Evolutionary conservation across 169 alveolate genomes (phyloP).

Genomic region (Pseudocohnilembus persalinus): DNA sequence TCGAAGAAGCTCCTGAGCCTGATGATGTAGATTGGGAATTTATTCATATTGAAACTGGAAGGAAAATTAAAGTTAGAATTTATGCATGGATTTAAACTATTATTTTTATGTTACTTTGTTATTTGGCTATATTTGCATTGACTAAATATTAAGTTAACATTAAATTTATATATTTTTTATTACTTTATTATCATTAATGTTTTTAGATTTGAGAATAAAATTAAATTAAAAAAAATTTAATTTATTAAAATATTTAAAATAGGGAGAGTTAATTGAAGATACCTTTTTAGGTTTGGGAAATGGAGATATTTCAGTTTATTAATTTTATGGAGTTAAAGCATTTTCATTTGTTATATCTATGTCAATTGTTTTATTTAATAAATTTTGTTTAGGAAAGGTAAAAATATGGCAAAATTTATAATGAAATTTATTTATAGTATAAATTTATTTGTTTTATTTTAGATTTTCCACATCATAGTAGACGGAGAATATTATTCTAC

Average conservation of each 20-base stretch:
- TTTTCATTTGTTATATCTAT: slow-evolving; percentile 24
- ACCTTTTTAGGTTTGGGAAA: slow-evolving; percentile 1
- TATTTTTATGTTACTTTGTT: slow-evolving; percentile 24
- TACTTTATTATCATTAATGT: too few relatives aligned
- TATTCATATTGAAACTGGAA: slow-evolving; percentile 32
- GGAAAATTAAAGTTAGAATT: slow-evolving; percentile 24
- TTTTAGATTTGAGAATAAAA: too few relatives aligned
- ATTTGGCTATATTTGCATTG: slow-evolving; percentile 15
- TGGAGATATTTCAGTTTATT: neutral
- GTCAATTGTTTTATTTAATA: slow-evolving; percentile 37
- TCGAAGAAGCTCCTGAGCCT: slow-evolving; percentile 48
- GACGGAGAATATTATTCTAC: slow-evolving; percentile 39
- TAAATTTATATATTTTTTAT: too few relatives aligned
- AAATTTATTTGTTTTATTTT: neutral
- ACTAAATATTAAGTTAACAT: slow-evolving; percentile 19
- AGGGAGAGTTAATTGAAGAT: neutral
- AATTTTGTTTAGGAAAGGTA: slow-evolving; percentile 29
- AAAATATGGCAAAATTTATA: too few relatives aligned
- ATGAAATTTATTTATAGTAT: too few relatives aligned
- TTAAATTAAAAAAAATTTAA: too few relatives aligned
- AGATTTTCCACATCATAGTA: slow-evolving; percentile 35
- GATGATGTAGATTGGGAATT: slow-evolving; percentile 54
- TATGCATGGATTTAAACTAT: slow-evolving; percentile 22
- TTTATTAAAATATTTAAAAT: neutral
- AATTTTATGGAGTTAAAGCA: slow-evolving; percentile 10